Evolutionary conservation across 2,329 filamentous ascomycete genomes (phyloP).

Genomic region (Penicillium sp.): DNA sequence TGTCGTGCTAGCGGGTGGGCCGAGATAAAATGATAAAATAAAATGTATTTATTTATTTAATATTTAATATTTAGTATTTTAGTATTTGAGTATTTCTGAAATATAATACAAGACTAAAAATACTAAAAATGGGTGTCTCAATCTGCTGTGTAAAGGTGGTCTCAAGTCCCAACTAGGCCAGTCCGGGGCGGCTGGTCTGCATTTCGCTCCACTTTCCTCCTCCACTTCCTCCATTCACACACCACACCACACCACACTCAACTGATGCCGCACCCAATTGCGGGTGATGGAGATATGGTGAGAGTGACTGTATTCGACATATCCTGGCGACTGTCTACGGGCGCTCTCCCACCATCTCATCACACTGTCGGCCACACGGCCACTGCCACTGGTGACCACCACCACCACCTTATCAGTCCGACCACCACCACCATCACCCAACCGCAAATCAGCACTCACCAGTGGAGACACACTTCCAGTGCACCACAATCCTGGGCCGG

Average conservation of each 20-base stretch:
- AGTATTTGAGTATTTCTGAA: constrained; percentile 5
- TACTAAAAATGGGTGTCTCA: constrained; percentile 13
- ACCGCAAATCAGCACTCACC: not conserved
- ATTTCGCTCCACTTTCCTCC: too few relatives aligned
- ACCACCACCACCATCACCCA: not conserved
- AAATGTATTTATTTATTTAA: not conserved
- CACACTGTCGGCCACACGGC: too few relatives aligned
- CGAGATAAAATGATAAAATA: constrained; percentile 13
- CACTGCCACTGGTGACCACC: constrained; percentile 32
- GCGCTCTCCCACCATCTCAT: too few relatives aligned
- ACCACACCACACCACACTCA: too few relatives aligned
- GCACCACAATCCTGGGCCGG: too few relatives aligned
- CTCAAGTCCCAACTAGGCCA: constrained; percentile 11
- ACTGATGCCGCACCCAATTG: too few relatives aligned
- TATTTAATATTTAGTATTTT: not conserved
- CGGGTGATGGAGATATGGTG: too few relatives aligned
- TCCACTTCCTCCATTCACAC: too few relatives aligned
- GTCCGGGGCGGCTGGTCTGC: constrained; percentile 20
- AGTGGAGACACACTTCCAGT: too few relatives aligned
- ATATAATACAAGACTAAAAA: constrained; percentile 3
- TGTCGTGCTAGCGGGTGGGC: constrained; percentile 34
- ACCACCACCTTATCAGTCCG: constrained; percentile 29
- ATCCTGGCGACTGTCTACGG: too few relatives aligned
- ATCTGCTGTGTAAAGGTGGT: constrained; percentile 14
- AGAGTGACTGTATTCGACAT: too few relatives aligned